phyloP scores from a whole-genome alignment of 2,329 filamentous ascomycete genomes.

The Apiospora sp. region DNA sequence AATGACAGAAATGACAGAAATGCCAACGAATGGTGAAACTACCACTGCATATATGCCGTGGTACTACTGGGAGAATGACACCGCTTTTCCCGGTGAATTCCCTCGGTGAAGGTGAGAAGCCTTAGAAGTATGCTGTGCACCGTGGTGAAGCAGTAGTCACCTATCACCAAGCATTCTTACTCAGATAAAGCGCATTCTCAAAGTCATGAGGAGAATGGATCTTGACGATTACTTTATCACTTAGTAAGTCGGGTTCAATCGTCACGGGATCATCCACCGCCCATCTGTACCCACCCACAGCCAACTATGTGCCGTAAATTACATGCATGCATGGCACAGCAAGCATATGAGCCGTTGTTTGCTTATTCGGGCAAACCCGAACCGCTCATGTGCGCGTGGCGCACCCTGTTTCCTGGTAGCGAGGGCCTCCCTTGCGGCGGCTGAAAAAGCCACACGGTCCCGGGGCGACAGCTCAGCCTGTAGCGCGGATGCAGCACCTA shows the following conservation, averaged over 20 bases:
- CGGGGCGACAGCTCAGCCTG: not conserved
- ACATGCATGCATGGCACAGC: not conserved
- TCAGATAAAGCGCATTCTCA: not conserved
- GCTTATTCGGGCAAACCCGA: constrained; percentile 11
- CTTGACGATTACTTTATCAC: not conserved
- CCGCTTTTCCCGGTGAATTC: not conserved
- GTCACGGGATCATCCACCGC: not conserved
- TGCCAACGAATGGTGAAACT: not conserved
- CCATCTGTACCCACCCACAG: not conserved
- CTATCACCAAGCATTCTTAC: not conserved
- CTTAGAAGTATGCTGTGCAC: too few relatives aligned
- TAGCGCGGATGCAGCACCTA: not conserved
- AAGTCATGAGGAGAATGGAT: not conserved
- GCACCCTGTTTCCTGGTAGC: not conserved
- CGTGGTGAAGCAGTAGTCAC: too few relatives aligned
- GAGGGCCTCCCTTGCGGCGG: not conserved
- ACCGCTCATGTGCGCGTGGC: not conserved
- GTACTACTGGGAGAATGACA: not conserved
- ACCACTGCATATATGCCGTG: not conserved
- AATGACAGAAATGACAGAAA: not conserved
- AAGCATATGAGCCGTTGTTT: not conserved
- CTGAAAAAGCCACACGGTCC: not conserved
- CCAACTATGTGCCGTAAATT: not conserved
- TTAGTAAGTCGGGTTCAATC: not conserved
- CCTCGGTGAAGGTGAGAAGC: not conserved